A percentile compares a stretch with the other conserved stretches of the same genome.
phyloP scores from a whole-genome alignment of 2,329 filamentous ascomycete genomes.

The Dichotomopilus funicola region DNA sequence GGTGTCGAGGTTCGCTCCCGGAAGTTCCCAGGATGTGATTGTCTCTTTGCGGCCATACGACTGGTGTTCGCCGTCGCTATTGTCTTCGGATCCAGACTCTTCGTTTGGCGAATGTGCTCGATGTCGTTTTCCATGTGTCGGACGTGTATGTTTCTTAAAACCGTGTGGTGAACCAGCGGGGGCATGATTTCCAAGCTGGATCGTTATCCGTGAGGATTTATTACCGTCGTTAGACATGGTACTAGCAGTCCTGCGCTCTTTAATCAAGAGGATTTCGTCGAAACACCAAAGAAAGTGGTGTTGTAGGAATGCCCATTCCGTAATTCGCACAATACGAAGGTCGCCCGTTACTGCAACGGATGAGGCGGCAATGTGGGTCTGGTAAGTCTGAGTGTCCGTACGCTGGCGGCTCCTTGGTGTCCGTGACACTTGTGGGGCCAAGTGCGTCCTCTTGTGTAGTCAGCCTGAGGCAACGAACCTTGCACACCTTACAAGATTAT shows the following conservation, averaged over 20 bases:
- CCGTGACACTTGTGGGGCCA: neutral
- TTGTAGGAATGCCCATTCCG: too few relatives aligned
- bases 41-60: slow-evolving; percentile 34
- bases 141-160: slow-evolving; percentile 19
- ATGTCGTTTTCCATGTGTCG: slow-evolving; percentile 18
- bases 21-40: slow-evolving; percentile 32
- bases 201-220: slow-evolving; percentile 18
- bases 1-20: slow-evolving; percentile 7
- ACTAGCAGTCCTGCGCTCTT: neutral
- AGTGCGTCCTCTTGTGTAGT: neutral
- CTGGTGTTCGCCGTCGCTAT: slow-evolving; percentile 18
- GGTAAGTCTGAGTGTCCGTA: neutral
- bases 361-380: too few relatives aligned
- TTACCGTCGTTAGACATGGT: slow-evolving; percentile 17
- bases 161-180: slow-evolving; percentile 4
- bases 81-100: slow-evolving; percentile 28
- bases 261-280: too few relatives aligned
- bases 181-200: slow-evolving; percentile 17
- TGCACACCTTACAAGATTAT: neutral
- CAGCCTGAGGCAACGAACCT: slow-evolving; percentile 8
- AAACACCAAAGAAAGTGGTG: too few relatives aligned
- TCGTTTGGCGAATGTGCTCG: slow-evolving; percentile 17
- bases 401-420: neutral
- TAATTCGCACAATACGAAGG: too few relatives aligned
- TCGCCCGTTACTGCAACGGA: too few relatives aligned